phyloP scores from a whole-genome alignment of 805 yeast species.

The Gaillardinia entomophila region DNA sequence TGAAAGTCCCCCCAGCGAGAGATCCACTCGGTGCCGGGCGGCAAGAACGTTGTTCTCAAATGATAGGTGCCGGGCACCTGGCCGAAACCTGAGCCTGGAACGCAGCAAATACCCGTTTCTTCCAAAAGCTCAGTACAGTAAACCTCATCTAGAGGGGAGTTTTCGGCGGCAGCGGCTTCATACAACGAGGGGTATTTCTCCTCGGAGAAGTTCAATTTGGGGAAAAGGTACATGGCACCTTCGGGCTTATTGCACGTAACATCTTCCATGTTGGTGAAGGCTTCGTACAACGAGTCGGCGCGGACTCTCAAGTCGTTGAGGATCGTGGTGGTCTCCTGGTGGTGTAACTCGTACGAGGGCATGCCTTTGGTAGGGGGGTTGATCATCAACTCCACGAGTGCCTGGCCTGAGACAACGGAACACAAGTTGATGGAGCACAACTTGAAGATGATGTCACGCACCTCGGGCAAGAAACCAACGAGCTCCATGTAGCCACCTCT shows the following conservation, averaged over 20 bases:
- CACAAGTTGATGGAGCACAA: slow-evolving; percentile 88
- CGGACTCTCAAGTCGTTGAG: slow-evolving; percentile 58
- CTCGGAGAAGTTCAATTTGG: slow-evolving; percentile 57
- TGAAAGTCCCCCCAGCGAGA: slow-evolving; percentile 77
- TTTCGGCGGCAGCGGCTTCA: slow-evolving; percentile 50
- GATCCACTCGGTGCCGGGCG: slow-evolving; percentile 93
- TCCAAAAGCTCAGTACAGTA: slow-evolving; percentile 84
- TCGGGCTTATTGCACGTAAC: slow-evolving; percentile 82
- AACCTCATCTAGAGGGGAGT: slow-evolving; percentile 72
- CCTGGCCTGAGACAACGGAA: slow-evolving; percentile 94
- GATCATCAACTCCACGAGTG: slow-evolving; percentile 86
- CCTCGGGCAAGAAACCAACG: slow-evolving; percentile 69
- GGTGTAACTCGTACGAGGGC: slow-evolving; percentile 63
- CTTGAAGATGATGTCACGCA: slow-evolving; percentile 68
- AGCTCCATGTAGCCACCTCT: slow-evolving; percentile 98
- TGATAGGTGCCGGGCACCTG: slow-evolving; percentile 88
- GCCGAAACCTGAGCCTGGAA: slow-evolving; percentile 97
- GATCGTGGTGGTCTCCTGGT: slow-evolving; percentile 55
- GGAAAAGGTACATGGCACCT: slow-evolving; percentile 98
- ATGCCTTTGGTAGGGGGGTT: slow-evolving; percentile 84
- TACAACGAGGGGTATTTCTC: slow-evolving; percentile 47
- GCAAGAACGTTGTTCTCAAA: slow-evolving; percentile 91
- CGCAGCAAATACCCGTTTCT: slow-evolving; percentile 90
- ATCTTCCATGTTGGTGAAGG: slow-evolving; percentile 75
- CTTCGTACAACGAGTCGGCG: slow-evolving; percentile 57